Conservation (phyloP, 805 yeast species). For the Candida koratica region DNA sequence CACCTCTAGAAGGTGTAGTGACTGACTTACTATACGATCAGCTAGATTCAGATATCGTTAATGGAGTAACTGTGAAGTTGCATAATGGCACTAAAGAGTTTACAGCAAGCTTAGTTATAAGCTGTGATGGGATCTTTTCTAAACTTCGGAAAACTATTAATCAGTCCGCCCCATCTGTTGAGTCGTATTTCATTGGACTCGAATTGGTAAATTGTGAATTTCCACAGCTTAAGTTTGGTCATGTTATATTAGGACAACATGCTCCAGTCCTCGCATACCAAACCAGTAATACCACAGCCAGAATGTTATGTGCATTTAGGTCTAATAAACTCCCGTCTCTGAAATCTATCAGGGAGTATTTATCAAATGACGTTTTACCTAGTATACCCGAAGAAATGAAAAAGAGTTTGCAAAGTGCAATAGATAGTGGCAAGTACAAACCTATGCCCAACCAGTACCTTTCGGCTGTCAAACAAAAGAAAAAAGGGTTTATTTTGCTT, state of each 20-base stretch:
- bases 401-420: constrained; percentile 67
- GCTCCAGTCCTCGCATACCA: constrained; percentile 90
- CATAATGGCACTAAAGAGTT: constrained; percentile 37
- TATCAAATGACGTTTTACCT: constrained; percentile 59
- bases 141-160: constrained; percentile 77
- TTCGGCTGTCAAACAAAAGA: constrained; percentile 65
- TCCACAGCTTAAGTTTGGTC: constrained; percentile 77
- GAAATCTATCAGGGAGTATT: constrained; percentile 57
- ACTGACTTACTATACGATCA: constrained; percentile 56
- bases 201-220: constrained; percentile 69
- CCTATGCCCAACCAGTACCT: constrained; percentile 94
- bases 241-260: constrained; percentile 81
- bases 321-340: constrained; percentile 68
- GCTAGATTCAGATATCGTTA: constrained; percentile 46
- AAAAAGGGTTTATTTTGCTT: constrained; percentile 70
- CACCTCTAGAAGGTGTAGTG: constrained; percentile 81
- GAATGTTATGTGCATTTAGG: constrained; percentile 85
- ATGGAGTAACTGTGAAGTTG: constrained; percentile 67
- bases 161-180: constrained; percentile 58
- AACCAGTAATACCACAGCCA: constrained; percentile 74
- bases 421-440: constrained; percentile 53
- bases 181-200: constrained; percentile 85
- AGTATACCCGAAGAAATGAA: constrained; percentile 59
- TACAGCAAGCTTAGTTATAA: constrained; percentile 65
- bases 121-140: constrained; percentile 93